Evolutionary conservation across 345 rosid species (phyloP).

Genomic region (Viola odorata): DNA sequence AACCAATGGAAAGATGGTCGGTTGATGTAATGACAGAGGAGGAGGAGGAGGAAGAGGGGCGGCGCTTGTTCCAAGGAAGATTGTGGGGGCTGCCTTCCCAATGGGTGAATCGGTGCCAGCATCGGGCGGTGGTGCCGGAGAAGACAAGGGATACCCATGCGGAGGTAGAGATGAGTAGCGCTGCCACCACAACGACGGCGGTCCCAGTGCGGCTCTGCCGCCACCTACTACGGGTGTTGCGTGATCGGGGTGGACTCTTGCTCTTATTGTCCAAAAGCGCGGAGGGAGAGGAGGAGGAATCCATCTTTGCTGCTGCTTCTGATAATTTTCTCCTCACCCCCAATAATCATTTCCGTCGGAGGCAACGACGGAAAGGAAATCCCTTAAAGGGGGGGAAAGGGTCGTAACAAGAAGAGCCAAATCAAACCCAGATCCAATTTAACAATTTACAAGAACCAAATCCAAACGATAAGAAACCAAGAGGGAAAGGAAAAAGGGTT

Average conservation of each 20-base stretch:
- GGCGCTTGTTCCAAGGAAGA: slow-evolving; percentile 5
- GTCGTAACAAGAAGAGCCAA: no score
- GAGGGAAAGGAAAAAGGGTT: no score
- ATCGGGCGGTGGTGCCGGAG: slow-evolving; percentile 49
- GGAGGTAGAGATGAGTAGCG: slow-evolving; percentile 57
- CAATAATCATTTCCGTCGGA: not conserved
- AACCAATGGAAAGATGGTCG: no score
- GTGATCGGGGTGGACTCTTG: slow-evolving; percentile 17
- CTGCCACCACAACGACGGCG: slow-evolving; percentile 44
- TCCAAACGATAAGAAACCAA: no score
- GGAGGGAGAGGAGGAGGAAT: slow-evolving; percentile 3
- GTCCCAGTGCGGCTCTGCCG: slow-evolving; percentile 47
- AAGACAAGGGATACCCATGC: slow-evolving; percentile 88
- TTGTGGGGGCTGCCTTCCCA: slow-evolving; percentile 40
- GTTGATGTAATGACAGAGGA: no score
- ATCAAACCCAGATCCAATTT: no score
- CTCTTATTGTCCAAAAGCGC: slow-evolving; percentile 2
- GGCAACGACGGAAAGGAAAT: no score
- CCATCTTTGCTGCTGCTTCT: no score
- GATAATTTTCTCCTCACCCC: no score
- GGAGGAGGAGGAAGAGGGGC: not conserved
- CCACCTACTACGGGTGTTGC: slow-evolving; percentile 41
- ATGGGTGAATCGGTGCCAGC: slow-evolving; percentile 47
- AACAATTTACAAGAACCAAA: no score
- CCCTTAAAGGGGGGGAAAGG: no score